Base-by-base conservation (phyloP, 2,329 filamentous ascomycete species). In the Zasmidium citrigriseum region DNA sequence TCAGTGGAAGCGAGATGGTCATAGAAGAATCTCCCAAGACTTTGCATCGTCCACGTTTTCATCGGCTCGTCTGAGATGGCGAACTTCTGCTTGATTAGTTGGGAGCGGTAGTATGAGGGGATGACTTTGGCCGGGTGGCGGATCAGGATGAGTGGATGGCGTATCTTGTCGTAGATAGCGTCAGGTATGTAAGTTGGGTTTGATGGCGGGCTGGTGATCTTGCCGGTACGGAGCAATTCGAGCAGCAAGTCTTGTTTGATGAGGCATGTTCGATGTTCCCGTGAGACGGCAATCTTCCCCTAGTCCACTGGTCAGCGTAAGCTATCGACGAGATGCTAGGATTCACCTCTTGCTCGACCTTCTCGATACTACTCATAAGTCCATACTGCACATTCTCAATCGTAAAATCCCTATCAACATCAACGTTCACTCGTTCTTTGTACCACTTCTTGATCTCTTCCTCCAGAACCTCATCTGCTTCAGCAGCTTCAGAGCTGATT, bases 151-250 rank as follows among this genome's bases (percentile, higher is more conserved):
- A 38, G 12, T 2, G 48, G 48, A 21, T 27, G 29, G 2, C 16
- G 25, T 9, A 51, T 51, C 3, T 4, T 16, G 14, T 20, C 18
- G 48, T 20, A 51, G 3, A 51, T 1, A 25, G 25, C 23, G 18
- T 51, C 48, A 4, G 48, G 48, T 18, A 51, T 51, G 16, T 51
- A 51, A 1, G 48, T 51, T 21, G 48, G 48, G 22, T 51, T 51
- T 34, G 34, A 41, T 16, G 34, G 34, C 18, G 34, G 34, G 14
- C 18, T 41, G 7, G 34, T 4, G 14, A 41, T 41, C 12, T 4
- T 9, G 7, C 34, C 34, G 4, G 34, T 51, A 9, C 25, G 23
- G 3, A 51, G 14, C 5, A 51, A 25, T 12, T 34, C 48, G 11
- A 18, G 23, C 7, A 51, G 25, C 48, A 51, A n/a, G 16, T 51